Evolutionary conservation across 2,329 filamentous ascomycete genomes (phyloP).

Genomic region (Blastomyces silverae): DNA sequence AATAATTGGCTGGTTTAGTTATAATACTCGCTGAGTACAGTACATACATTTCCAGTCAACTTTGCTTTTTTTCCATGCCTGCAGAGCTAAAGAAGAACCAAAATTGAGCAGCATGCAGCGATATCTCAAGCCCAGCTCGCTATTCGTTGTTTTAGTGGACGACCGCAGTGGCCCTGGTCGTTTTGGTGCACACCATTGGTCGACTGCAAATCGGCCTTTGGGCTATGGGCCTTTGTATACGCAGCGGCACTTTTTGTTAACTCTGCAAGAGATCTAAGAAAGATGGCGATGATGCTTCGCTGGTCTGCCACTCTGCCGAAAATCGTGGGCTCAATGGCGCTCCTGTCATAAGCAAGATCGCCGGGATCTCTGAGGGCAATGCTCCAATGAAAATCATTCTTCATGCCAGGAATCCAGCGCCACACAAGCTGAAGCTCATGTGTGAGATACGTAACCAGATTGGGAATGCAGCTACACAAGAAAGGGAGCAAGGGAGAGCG

Average conservation of each 20-base stretch:
- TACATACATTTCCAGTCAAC: not conserved
- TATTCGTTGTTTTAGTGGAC: not conserved
- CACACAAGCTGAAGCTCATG: constrained; percentile 10
- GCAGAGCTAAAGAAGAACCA: not conserved
- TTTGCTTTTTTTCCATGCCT: not conserved
- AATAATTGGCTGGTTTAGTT: not conserved
- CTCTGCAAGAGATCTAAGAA: not conserved
- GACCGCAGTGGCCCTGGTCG: not conserved
- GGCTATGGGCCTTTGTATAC: not conserved
- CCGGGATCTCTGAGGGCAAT: not conserved
- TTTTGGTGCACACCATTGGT: not conserved
- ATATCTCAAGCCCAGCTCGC: not conserved
- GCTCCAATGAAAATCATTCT: constrained; percentile 1
- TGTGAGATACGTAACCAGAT: not conserved
- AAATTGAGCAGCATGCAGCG: not conserved
- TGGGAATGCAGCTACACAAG: constrained; percentile 1
- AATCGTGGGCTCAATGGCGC: not conserved
- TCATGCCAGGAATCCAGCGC: not conserved
- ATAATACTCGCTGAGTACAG: not conserved
- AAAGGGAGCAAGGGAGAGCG: constrained; percentile 2
- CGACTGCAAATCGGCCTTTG: not conserved
- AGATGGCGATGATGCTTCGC: not conserved
- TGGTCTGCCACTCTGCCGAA: not conserved
- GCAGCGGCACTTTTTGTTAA: not conserved
- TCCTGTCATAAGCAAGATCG: not conserved